Percentiles rank a stretch among this genome's conserved stretches.
Evolutionary conservation across 106 monocot species (phyloP).

Genomic region (Amphibolis antarctica): DNA sequence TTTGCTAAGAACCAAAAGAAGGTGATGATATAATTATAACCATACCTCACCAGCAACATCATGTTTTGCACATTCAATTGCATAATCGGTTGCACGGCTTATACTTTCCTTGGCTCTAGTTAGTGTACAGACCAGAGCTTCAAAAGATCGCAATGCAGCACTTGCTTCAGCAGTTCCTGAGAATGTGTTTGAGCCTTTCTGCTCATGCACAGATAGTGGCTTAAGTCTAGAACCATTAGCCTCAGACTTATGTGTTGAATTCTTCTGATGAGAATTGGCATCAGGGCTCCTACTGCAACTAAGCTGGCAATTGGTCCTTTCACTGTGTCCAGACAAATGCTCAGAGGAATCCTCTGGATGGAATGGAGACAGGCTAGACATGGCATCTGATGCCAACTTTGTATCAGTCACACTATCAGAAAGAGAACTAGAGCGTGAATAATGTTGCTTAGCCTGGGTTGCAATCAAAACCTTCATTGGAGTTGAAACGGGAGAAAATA

Average conservation of each 20-base stretch:
- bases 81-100: slow-evolving; percentile 78
- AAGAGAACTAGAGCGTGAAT: slow-evolving; percentile 41
- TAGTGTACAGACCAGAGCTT: slow-evolving; percentile 51
- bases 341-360: slow-evolving; percentile 30
- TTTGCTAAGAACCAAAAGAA: neutral
- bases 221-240: slow-evolving; percentile 4
- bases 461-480: slow-evolving; percentile 70
- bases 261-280: slow-evolving; percentile 10
- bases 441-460: slow-evolving; percentile 47
- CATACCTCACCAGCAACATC: slow-evolving; percentile 78
- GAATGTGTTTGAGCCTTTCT: slow-evolving; percentile 22
- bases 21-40: slow-evolving; percentile 6
- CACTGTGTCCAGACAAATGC: slow-evolving; percentile 41
- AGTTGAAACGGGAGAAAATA: slow-evolving; percentile 37
- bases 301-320: slow-evolving; percentile 27
- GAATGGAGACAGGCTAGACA: slow-evolving; percentile 18
- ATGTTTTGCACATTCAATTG: slow-evolving; percentile 80
- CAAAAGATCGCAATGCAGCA: slow-evolving; percentile 62
- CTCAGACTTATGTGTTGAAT: neutral
- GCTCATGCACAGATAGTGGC: slow-evolving; percentile 1
- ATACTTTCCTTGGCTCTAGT: slow-evolving; percentile 96
- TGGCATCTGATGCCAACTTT: slow-evolving; percentile 25
- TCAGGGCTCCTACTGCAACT: slow-evolving; percentile 26
- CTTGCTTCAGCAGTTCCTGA: slow-evolving; percentile 30
- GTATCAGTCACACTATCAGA: slow-evolving; percentile 24